Evolutionary conservation across 2,329 filamentous ascomycete species (phyloP).

Genomic region (Aaosphaeria arxii): DNA sequence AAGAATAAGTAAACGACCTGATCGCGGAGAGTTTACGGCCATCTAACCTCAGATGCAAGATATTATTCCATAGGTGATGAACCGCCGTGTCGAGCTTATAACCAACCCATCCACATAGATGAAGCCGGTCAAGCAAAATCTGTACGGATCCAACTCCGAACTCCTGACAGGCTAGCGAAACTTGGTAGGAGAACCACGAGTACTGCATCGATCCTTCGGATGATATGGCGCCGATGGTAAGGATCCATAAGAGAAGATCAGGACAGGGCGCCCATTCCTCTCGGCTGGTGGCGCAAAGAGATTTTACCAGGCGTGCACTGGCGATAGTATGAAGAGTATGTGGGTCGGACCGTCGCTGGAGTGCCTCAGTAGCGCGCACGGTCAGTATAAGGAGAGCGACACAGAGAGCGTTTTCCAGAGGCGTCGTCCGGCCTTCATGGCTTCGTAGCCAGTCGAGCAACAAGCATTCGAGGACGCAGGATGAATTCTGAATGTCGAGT

Average conservation of each 20-base stretch:
- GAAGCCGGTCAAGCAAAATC: conserved; percentile 25
- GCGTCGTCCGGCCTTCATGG: conserved; percentile 18
- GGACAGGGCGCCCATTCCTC: conserved; percentile 29
- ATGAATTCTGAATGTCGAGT: conserved; percentile 35
- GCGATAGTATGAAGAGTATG: conserved; percentile 30
- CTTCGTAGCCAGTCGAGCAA: conserved; percentile 31
- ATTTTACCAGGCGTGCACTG: conserved; percentile 31
- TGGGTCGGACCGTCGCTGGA: conserved; percentile 19
- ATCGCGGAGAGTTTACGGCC: conserved; percentile 22
- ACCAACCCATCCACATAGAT: conserved; percentile 35
- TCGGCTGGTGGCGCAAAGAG: conserved; percentile 30
- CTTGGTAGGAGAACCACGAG: conserved; percentile 32
- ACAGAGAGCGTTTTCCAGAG: conserved; percentile 35
- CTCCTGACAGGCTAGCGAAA: conserved; percentile 28
- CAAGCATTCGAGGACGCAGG: conserved; percentile 31
- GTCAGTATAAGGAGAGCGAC: conserved; percentile 36
- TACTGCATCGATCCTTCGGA: conserved; percentile 28
- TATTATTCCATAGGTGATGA: conserved; percentile 25
- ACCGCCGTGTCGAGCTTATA: conserved; percentile 35
- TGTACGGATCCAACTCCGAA: conserved; percentile 26
- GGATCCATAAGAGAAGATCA: conserved; percentile 36
- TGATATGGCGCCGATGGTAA: conserved; percentile 34
- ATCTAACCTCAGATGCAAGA: conserved; percentile 35
- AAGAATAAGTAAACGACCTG: conserved; percentile 31
- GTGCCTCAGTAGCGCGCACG: conserved; percentile 31